A percentile compares a stretch with the other conserved stretches of the same genome.
These are phyloP conservation scores for Phytophthora niederhauseri DNA, from an alignment of 352 stramenopile genomes.

Conservation along the genomic window DNA sequence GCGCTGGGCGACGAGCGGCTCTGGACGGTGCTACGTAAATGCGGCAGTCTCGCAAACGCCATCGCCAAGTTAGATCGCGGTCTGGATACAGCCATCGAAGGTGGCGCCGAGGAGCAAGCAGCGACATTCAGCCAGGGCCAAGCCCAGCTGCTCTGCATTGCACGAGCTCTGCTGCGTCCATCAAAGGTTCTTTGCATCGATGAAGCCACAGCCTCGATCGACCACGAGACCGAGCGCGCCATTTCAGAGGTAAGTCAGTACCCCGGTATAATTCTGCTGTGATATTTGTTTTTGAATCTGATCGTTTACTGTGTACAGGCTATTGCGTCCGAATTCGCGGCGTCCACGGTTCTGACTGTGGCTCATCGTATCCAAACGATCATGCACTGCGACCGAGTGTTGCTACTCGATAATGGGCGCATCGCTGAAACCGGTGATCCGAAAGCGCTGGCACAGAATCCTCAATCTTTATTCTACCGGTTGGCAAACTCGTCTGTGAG, in stretches of 20 bases:
- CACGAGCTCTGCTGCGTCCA: constrained; percentile 79
- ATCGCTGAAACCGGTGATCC: constrained; percentile 62
- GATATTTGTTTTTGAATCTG: constrained; percentile 5
- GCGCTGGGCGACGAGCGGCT: constrained; percentile 52
- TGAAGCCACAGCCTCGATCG: constrained; percentile 91
- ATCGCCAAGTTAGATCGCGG: constrained; percentile 52
- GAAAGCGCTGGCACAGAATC: constrained; percentile 37
- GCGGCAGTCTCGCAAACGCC: constrained; percentile 46
- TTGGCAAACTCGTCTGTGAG: constrained; percentile 34
- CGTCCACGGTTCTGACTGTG: constrained; percentile 97
- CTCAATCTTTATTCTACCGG: constrained; percentile 49
- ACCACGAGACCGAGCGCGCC: constrained; percentile 87
- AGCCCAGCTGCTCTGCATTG: constrained; percentile 77
- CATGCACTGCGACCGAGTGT: constrained; percentile 91
- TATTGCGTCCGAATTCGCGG: constrained; percentile 92
- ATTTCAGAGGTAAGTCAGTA: constrained; percentile 70
- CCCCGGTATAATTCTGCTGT: neutral
- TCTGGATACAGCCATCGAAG: constrained; percentile 56
- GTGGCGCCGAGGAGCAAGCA: constrained; percentile 39
- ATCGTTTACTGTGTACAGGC: constrained; percentile 44
- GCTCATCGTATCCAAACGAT: constrained; percentile 97
- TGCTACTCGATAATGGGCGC: constrained; percentile 65
- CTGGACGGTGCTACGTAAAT: constrained; percentile 61
- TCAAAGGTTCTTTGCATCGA: constrained; percentile 95
- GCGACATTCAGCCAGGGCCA: constrained; percentile 77